These are phyloP conservation scores for Elasticomyces elasticus DNA, from an alignment of 495 filamentous ascomycete genomes.

Conservation along the genomic window DNA sequence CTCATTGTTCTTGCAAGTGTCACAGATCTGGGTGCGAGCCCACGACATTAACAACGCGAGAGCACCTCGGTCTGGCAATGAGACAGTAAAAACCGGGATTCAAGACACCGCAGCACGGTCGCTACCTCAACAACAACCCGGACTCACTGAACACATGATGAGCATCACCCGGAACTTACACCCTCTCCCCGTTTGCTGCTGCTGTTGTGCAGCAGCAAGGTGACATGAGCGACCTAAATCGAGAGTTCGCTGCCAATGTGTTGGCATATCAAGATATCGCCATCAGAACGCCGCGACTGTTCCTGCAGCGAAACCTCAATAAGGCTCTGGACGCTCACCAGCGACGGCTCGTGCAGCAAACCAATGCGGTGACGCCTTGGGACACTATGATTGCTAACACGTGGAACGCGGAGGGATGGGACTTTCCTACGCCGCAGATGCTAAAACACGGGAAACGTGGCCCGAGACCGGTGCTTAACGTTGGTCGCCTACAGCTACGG, in stretches of 20 bases:
- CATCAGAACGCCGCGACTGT: neutral
- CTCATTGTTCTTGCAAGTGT: too few species aligned
- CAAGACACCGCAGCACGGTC: too few species aligned
- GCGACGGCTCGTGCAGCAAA: neutral
- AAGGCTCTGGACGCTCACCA: slow-evolving; percentile 14
- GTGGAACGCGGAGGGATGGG: slow-evolving; percentile 6
- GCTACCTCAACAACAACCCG: too few species aligned
- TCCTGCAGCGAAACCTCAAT: slow-evolving; percentile 17
- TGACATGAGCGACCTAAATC: slow-evolving; percentile 10
- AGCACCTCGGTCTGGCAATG: too few species aligned
- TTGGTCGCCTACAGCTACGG: slow-evolving; percentile 9
- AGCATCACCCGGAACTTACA: too few species aligned
- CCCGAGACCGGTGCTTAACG: slow-evolving; percentile 5
- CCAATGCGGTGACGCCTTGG: neutral
- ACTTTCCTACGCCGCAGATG: slow-evolving; percentile 15
- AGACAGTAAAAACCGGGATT: too few species aligned
- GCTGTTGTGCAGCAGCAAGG: neutral
- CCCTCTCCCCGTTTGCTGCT: too few species aligned
- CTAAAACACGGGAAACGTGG: slow-evolving; percentile 9
- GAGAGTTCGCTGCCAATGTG: slow-evolving; percentile 8
- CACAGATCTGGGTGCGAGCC: too few species aligned
- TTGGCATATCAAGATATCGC: slow-evolving; percentile 5
- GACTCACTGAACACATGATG: too few species aligned
- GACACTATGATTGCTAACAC: slow-evolving; percentile 8
- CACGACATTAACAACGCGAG: too few species aligned